phyloP scores from a whole-genome alignment of 2,329 filamentous ascomycete species.

The Pyrenochaeta sp. region DNA sequence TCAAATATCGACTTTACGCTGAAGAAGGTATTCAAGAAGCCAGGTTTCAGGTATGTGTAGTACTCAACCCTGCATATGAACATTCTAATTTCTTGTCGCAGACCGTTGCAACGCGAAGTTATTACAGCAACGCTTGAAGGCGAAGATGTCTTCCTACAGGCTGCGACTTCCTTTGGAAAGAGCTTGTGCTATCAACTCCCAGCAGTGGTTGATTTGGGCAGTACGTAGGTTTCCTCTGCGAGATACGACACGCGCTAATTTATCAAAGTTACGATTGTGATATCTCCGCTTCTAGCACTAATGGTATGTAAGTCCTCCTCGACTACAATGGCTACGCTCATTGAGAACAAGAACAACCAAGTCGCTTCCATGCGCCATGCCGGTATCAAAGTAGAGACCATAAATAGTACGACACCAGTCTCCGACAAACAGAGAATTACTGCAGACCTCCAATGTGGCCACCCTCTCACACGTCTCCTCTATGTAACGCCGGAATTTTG shows the following conservation, averaged over 20 bases:
- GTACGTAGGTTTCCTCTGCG: slow-evolving; percentile 59
- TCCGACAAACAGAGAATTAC: slow-evolving; percentile 74
- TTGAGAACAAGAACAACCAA: slow-evolving; percentile 77
- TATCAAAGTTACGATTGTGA: slow-evolving; percentile 79
- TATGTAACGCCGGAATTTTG: slow-evolving; percentile 96
- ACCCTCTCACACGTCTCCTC: slow-evolving; percentile 81
- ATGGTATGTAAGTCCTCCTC: slow-evolving; percentile 69
- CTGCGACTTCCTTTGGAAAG: slow-evolving; percentile 90
- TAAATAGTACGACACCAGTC: slow-evolving; percentile 81
- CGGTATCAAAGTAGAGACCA: slow-evolving; percentile 80
- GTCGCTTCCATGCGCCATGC: slow-evolving; percentile 79
- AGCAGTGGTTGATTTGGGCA: slow-evolving; percentile 85
- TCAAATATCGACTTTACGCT: slow-evolving; percentile 77
- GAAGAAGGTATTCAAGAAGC: slow-evolving; percentile 76
- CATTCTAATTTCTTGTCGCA: slow-evolving; percentile 45
- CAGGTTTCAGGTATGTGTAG: slow-evolving; percentile 69
- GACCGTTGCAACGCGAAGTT: slow-evolving; percentile 86
- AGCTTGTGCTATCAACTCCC: slow-evolving; percentile 93
- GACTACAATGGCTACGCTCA: slow-evolving; percentile 13
- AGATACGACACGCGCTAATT: slow-evolving; percentile 18
- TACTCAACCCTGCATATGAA: not conserved
- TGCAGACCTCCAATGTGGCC: slow-evolving; percentile 84
- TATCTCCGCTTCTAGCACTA: slow-evolving; percentile 86
- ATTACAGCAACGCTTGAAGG: slow-evolving; percentile 82
- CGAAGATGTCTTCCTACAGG: slow-evolving; percentile 92